Base-by-base conservation (phyloP, 208 protist genomes). In the Leishmania lainsoni region DNA sequence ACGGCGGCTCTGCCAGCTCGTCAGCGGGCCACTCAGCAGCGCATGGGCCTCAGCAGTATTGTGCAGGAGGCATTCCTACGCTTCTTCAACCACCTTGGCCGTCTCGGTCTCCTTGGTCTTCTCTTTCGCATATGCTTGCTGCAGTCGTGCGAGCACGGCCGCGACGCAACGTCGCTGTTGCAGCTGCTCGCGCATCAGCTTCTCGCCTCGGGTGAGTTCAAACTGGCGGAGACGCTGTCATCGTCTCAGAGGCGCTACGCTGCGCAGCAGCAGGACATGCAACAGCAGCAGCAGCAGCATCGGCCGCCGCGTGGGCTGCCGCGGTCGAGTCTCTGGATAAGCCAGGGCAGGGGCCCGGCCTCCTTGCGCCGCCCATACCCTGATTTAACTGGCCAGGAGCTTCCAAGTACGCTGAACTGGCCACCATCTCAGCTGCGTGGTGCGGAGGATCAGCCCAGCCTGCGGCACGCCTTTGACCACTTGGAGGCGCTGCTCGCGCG, bases 111-210 rank as follows among this genome's bases (percentile, higher is more conserved):
- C 29, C 89, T 94, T 39, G 78, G 81, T 42, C 48, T 93, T 20
- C 81, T 97, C 49, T 94, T 87, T 75, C 82, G 84, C 14, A 78
- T 94, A 32, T 83, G 86, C 22, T 75, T 68, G 71, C 78, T 88
- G 79, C 80, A 83, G 20, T 90, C 87, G 48, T 93, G 86, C 80
- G 79, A 81, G 48, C 87, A 84, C 42, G 89, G 90, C 78, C 86
- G 85, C 17, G 93, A 97, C 71, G 92, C 89, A 17, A 89, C 86
- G 22, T 89, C 87, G 10, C 83, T 94, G 32, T 77, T 95, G 63
- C 87, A 93, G 68, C 81, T 95, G 22, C 88, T 97, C 48, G 86
- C 86, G 22, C 90, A 87, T 66, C 74, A 90, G 52, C 79, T 94
- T 45, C 72, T 89, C 48, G 79, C 90, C 9, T 81, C 85, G 59